phyloP scores from a whole-genome alignment of 129 eudicot species.

The Pseudognaphalium luteoalbum region DNA sequence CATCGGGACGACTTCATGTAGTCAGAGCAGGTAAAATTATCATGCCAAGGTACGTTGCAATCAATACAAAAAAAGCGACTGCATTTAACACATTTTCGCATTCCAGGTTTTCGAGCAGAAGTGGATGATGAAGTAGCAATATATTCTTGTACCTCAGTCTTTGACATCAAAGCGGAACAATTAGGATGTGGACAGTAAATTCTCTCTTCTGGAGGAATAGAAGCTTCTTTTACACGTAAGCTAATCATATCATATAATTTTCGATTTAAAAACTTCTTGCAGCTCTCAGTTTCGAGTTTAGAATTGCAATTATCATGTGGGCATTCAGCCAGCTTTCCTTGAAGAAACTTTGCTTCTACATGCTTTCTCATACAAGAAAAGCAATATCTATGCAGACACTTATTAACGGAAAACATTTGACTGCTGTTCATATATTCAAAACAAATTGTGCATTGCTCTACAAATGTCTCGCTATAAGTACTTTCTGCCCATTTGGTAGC shows the following conservation, averaged over 20 bases:
- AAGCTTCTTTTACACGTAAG: conserved; percentile 60
- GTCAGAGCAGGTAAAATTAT: conserved; percentile 36
- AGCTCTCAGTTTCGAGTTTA: conserved; percentile 43
- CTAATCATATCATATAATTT: conserved; percentile 57
- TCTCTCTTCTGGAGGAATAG: conserved; percentile 53
- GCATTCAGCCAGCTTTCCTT: conserved; percentile 58
- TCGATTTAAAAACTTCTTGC: conserved; percentile 48
- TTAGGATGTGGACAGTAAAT: conserved; percentile 69
- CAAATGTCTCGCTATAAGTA: conserved; percentile 16
- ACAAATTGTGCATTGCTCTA: conserved; percentile 58
- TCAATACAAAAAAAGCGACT: conserved; percentile 52
- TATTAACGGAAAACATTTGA: conserved; percentile 51
- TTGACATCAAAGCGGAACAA: conserved; percentile 69
- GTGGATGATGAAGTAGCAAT: conserved; percentile 17
- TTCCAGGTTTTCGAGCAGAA: conserved; percentile 19
- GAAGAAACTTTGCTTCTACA: conserved; percentile 54
- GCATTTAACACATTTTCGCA: conserved; percentile 49
- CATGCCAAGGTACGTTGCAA: conserved; percentile 79
- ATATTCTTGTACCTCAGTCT: conserved; percentile 37
- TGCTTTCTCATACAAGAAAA: conserved; percentile 61
- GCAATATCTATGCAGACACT: conserved; percentile 65
- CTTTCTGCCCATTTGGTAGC: conserved; percentile 20
- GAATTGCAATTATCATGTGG: conserved; percentile 63
- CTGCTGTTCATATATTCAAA: conserved; percentile 35
- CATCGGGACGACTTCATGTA: conserved; percentile 36